Evolutionary conservation across 2,329 filamentous ascomycete genomes (phyloP), one percentile per base, ranked within the genome.

Genomic region (Aspergillus felis): DNA sequence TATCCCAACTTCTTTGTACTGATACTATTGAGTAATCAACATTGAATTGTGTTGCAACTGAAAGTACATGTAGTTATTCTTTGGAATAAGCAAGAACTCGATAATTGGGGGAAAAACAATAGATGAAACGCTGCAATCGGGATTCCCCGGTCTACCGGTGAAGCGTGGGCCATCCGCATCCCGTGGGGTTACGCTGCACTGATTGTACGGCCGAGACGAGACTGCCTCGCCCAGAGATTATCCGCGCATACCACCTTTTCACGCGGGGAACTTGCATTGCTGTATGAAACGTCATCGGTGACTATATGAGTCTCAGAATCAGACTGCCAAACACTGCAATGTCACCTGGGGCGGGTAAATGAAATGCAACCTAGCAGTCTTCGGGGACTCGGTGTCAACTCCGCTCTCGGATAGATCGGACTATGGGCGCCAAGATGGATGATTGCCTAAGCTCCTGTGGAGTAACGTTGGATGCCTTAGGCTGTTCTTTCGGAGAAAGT

Each of bases 151-250:
- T 24, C 42, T 24, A 46, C 42, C 42, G 42, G 42, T 46, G 42
- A 46, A 44, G 41, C 41, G 22, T 44, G 41, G 20, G 22, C 22
- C 22, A 46, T 63, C 65, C 65, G 64, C 51, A 46, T 41, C 20
- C 42, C 42, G 42, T 46, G 42, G 42, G 42, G 42, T 61, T 46
- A 8, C 9, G 14, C 14, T 7, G 32, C 32, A 38, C 14, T 46
- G 42, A 24, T 46, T 20, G 22, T 46, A 24, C 42, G 42, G 17
- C n/a, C 14, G 32, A 38, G 32, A 38, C 32, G 32, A 4, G 22
- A 22, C 22, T 1, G 32, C 12, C 12, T 17, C 14, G 14, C 17
- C 32, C 14, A 38, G 32, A 17, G 32, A 38, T 3, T 17, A 17
- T 7, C 14, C 32, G 17, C 14, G 6, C 32, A 32, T 17, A n/a